phyloP scores from a whole-genome alignment of 495 filamentous ascomycete genomes.

The Neurospora discreta region DNA sequence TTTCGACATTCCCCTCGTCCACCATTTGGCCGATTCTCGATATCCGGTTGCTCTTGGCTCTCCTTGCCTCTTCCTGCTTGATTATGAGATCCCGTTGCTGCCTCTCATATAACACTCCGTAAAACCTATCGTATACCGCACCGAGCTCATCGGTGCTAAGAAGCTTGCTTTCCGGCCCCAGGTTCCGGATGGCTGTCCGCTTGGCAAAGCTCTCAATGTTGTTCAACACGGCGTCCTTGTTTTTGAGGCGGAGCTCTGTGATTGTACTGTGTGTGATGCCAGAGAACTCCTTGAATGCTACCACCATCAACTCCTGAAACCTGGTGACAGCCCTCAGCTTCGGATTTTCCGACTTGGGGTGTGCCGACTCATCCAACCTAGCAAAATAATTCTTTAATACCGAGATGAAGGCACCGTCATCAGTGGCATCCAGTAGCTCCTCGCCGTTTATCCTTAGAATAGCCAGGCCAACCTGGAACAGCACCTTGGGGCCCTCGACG shows the following conservation, averaged over 20 bases:
- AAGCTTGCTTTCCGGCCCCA: conserved; percentile 89
- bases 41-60: conserved; percentile 37
- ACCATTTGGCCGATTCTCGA: neutral
- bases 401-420: conserved; percentile 94
- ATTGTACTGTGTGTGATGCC: conserved; percentile 90
- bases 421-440: conserved; percentile 87
- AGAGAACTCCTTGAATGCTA: conserved; percentile 95
- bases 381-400: conserved; percentile 92
- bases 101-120: conserved; percentile 78
- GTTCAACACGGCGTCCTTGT: conserved; percentile 82
- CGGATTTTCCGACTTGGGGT: conserved; percentile 86
- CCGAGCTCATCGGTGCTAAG: conserved; percentile 76
- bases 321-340: conserved; percentile 86
- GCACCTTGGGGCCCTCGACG: conserved; percentile 90
- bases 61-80: conserved; percentile 61
- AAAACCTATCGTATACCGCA: conserved; percentile 87
- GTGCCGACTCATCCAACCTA: conserved; percentile 85
- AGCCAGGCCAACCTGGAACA: conserved; percentile 92
- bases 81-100: conserved; percentile 70
- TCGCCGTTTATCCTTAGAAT: conserved; percentile 97
- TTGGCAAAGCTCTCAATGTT: conserved; percentile 97
- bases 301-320: conserved; percentile 97
- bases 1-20: conserved; percentile 41
- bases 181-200: conserved; percentile 87
- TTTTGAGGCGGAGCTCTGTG: conserved; percentile 75